Evolutionary conservation across 2,329 filamentous ascomycete genomes (phyloP).

Genomic region (Epicoccum sorghinum): DNA sequence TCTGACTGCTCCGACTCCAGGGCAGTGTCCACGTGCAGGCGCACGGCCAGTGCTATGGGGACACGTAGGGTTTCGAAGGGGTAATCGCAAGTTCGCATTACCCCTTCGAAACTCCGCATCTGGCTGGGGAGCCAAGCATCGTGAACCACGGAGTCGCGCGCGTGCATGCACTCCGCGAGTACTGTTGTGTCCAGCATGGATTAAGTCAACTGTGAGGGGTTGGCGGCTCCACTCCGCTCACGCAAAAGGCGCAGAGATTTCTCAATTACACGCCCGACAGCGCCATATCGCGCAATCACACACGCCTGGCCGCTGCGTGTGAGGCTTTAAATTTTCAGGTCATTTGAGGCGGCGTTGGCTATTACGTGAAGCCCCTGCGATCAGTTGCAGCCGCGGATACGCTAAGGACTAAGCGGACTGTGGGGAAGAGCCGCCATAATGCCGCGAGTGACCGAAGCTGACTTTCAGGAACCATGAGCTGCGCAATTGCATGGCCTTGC

Average conservation of each 20-base stretch:
- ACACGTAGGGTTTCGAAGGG: slow-evolving; percentile 29
- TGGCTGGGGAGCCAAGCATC: slow-evolving; percentile 34
- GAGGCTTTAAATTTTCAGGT: slow-evolving; percentile 26
- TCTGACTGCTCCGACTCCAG: slow-evolving; percentile 2
- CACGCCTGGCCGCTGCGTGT: slow-evolving; percentile 9
- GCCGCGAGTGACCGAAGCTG: slow-evolving; percentile 4
- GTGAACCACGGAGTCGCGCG: slow-evolving; percentile 28
- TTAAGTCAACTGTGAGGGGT: not conserved
- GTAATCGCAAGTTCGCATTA: slow-evolving; percentile 7
- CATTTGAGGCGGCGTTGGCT: slow-evolving; percentile 19
- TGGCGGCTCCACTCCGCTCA: slow-evolving; percentile 2
- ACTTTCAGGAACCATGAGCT: slow-evolving; percentile 21
- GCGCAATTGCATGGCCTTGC: slow-evolving; percentile 4
- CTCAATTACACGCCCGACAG: slow-evolving; percentile 12
- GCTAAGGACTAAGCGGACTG: slow-evolving; percentile 13
- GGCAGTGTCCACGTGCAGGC: slow-evolving; percentile 32
- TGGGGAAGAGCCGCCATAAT: slow-evolving; percentile 25
- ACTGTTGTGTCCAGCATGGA: not conserved
- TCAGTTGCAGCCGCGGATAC: slow-evolving; percentile 21
- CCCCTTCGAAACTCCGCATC: slow-evolving; percentile 10
- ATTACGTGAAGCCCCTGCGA: slow-evolving; percentile 38
- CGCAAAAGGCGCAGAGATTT: slow-evolving; percentile 9
- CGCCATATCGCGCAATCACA: slow-evolving; percentile 19
- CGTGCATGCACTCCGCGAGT: not conserved
- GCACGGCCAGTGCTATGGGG: slow-evolving; percentile 29